Conservation (phyloP, 2,329 filamentous ascomycete species). For the Atkinsonella texensis region DNA sequence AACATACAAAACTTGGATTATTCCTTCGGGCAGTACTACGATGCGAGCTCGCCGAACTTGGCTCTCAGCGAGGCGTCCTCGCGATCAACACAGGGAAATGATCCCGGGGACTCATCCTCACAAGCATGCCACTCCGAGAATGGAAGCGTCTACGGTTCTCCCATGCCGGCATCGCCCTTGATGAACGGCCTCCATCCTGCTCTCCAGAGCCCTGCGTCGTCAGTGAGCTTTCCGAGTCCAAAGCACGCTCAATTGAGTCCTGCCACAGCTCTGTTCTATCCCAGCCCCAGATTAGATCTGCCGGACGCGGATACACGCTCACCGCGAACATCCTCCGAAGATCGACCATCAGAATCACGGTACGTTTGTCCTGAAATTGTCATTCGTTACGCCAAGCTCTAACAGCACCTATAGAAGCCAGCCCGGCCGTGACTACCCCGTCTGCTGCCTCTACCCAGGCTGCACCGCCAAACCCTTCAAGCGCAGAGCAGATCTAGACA, state of each 20-base stretch:
- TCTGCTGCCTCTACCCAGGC: conserved; percentile 25
- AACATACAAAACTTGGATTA: not conserved
- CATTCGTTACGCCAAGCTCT: not conserved
- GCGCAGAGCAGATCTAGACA: conserved; percentile 41
- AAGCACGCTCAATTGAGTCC: conserved; percentile 5
- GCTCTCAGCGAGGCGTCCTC: conserved; percentile 2
- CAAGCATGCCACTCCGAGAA: conserved; percentile 3
- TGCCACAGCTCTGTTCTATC: conserved; percentile 6
- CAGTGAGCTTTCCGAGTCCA: conserved; percentile 2
- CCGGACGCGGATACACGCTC: conserved; percentile 9
- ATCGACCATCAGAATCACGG: conserved; percentile 5
- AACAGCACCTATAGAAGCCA: conserved; percentile 5
- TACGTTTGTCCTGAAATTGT: not conserved
- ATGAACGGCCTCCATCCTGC: not conserved
- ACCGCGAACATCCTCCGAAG: conserved; percentile 7
- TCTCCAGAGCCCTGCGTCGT: conserved; percentile 3
- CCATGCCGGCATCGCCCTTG: conserved; percentile 1
- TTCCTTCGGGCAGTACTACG: not conserved
- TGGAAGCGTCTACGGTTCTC: not conserved
- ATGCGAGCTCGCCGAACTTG: not conserved
- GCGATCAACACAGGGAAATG: not conserved
- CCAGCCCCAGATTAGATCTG: conserved; percentile 10
- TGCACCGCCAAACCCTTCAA: conserved; percentile 36
- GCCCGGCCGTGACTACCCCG: conserved; percentile 20
- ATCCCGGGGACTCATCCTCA: conserved; percentile 2